These are phyloP conservation scores for Xerocomus potaroensis DNA, from an alignment of 768 basidiomycete genomes.

Conservation along the genomic window DNA sequence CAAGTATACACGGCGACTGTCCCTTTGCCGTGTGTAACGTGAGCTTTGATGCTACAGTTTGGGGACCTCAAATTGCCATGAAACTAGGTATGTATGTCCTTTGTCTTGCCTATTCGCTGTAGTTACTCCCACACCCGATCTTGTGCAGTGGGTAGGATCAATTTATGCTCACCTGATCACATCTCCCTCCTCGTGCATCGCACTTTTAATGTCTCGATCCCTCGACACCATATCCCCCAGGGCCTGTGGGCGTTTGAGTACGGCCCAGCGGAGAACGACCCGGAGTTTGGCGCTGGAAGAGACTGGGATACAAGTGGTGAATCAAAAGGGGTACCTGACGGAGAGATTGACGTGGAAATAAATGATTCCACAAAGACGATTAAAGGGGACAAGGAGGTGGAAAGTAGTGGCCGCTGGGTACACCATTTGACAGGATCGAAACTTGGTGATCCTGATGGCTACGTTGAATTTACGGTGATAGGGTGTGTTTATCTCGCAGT, in stretches of 20 bases:
- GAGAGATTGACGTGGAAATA: slow-evolving; percentile 13
- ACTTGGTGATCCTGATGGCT: slow-evolving; percentile 65
- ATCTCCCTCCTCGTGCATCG: slow-evolving; percentile 84
- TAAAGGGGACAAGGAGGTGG: slow-evolving; percentile 27
- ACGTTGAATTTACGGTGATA: slow-evolving; percentile 80
- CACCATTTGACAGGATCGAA: slow-evolving; percentile 60
- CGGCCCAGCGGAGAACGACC: slow-evolving; percentile 75
- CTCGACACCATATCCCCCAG: slow-evolving; percentile 81
- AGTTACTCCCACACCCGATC: background rate
- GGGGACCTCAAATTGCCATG: slow-evolving; percentile 84
- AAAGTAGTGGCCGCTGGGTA: slow-evolving; percentile 73
- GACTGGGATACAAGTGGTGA: slow-evolving; percentile 19
- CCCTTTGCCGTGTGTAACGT: slow-evolving; percentile 78
- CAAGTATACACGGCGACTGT: slow-evolving; percentile 73
- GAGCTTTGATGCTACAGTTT: slow-evolving; percentile 79
- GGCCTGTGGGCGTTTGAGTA: slow-evolving; percentile 85
- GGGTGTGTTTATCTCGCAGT: slow-evolving; percentile 42
- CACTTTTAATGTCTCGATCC: slow-evolving; percentile 95
- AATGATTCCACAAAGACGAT: background rate
- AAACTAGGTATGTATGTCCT: slow-evolving; percentile 56
- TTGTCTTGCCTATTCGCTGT: background rate
- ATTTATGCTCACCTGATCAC: slow-evolving; percentile 88
- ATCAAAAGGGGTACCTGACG: no score
- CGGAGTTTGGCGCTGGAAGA: slow-evolving; percentile 52
- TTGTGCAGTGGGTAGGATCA: slow-evolving; percentile 73